Evolutionary conservation across 129 eudicot species (phyloP).

Genomic region (sunflower (Helianthus annuus)): HanXRQr2.0-SUNRISE NC_035444.2:10524529-10525028

Average conservation of each 20-base stretch:
- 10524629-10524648: background rate
- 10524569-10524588: too few species aligned
- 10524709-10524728: background rate
- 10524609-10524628: too few species aligned
- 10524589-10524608: too few species aligned
- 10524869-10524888: slow-evolving; percentile 18
- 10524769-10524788: background rate
- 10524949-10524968: slow-evolving; percentile 28
- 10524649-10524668: background rate
- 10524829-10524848: fast-evolving
- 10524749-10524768: background rate
- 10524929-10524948: background rate
- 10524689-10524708: slow-evolving; percentile 3
- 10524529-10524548: too few species aligned
- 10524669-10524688: slow-evolving; percentile 15
- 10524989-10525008: slow-evolving; percentile 12
- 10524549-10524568: too few species aligned
- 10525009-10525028: slow-evolving; percentile 21
- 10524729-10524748: background rate
- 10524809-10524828: slow-evolving; percentile 3
- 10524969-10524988: slow-evolving; percentile 17
- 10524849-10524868: slow-evolving; percentile 1
- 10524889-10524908: slow-evolving; percentile 19
- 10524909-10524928: slow-evolving; percentile 30
- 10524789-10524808: slow-evolving; percentile 17